phyloP scores from a whole-genome alignment of 768 basidiomycete genomes.

The Pholiota microspora region DNA sequence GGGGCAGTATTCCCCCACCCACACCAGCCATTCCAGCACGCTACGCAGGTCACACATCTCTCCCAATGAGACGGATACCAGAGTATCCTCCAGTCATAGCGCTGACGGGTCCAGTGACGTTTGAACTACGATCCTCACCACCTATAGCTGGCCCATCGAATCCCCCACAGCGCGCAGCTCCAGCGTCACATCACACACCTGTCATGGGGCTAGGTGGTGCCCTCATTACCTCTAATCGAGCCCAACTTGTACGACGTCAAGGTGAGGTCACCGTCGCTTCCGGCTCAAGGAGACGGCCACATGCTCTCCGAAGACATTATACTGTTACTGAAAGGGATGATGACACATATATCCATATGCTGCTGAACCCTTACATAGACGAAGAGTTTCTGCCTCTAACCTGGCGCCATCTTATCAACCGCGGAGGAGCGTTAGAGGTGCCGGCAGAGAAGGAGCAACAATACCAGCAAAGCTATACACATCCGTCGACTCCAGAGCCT shows the following conservation, averaged over 20 bases:
- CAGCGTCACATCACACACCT: constrained; percentile 55
- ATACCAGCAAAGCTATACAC: constrained; percentile 64
- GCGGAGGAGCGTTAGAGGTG: neutral
- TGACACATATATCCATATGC: constrained; percentile 6
- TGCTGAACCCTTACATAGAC: constrained; percentile 2
- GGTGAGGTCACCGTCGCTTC: constrained; percentile 2
- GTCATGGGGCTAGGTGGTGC: constrained; percentile 23
- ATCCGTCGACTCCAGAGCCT: constrained; percentile 50
- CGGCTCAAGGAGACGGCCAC: neutral
- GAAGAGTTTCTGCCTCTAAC: neutral
- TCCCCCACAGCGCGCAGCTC: constrained; percentile 31
- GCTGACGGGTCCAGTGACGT: constrained; percentile 47
- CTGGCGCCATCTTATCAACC: neutral
- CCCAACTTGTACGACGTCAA: constrained; percentile 8
- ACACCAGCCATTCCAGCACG: constrained; percentile 50
- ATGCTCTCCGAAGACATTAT: neutral
- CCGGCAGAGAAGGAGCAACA: constrained; percentile 31
- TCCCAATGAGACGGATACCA: constrained; percentile 34
- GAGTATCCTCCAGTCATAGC: constrained; percentile 44
- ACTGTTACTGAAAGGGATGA: constrained; percentile 4
- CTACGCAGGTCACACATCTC: constrained; percentile 32
- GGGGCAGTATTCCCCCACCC: constrained; percentile 35
- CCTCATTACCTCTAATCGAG: constrained; percentile 14
- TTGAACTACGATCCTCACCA: constrained; percentile 36
- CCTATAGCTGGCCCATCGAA: constrained; percentile 24